Evolutionary conservation across 345 rosid species (phyloP).

Genomic region (Alliaria petiolata): DNA sequence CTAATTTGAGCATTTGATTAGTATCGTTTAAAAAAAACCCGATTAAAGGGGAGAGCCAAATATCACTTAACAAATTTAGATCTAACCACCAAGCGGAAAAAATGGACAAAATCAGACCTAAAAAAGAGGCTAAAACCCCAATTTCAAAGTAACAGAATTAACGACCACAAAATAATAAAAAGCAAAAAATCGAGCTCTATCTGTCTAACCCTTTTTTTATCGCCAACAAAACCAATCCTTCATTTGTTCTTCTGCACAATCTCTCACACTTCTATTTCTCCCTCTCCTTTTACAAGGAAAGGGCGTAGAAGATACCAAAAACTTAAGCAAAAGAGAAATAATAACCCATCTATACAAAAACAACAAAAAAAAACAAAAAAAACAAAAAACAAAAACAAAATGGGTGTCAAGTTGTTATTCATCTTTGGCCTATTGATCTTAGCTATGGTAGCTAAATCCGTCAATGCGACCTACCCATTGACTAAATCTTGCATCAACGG

Average conservation of each 20-base stretch:
- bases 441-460: slow-evolving; percentile 25
- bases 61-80: slow-evolving; percentile 15
- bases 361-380: not conserved
- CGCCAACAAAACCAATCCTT: slow-evolving; percentile 16
- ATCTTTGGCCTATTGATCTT: slow-evolving; percentile 31
- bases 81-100: not conserved
- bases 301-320: slow-evolving; percentile 35
- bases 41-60: slow-evolving; percentile 19
- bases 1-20: slow-evolving; percentile 19
- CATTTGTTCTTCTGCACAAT: slow-evolving; percentile 29
- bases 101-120: slow-evolving; percentile 14
- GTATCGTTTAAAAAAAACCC: not conserved
- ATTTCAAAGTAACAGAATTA: slow-evolving; percentile 18
- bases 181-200: not conserved
- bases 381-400: not conserved
- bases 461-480: slow-evolving; percentile 24
- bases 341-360: not conserved
- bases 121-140: slow-evolving; percentile 22
- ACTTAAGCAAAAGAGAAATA: not conserved
- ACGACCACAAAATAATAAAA: slow-evolving; percentile 26
- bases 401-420: slow-evolving; percentile 35
- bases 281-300: slow-evolving; percentile 38
- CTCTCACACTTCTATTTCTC: slow-evolving; percentile 25
- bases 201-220: slow-evolving; percentile 28
- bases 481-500: slow-evolving; percentile 26